Evolutionary conservation across 2,329 filamentous ascomycete genomes (phyloP).

Genomic region (Phialemonium atrogriseum): DNA sequence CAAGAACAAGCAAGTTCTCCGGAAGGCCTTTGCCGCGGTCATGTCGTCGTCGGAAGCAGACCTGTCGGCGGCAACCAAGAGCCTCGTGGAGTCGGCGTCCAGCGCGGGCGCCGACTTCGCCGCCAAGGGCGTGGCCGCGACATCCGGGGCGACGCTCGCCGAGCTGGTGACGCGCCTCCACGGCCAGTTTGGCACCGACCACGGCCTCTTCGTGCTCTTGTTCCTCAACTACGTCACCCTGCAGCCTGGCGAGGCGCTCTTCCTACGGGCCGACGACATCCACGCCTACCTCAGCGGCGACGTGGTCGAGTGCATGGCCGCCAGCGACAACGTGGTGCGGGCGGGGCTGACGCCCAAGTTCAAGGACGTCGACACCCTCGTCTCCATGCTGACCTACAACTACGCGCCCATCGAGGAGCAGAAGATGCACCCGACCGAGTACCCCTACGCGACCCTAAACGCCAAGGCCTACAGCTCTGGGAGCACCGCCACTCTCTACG

Average conservation of each 20-base stretch:
- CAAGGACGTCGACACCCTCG: conserved; percentile 87
- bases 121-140: conserved; percentile 59
- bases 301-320: conserved; percentile 98
- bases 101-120: conserved; percentile 66
- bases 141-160: conserved; percentile 60
- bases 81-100: conserved; percentile 64
- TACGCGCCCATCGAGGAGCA: conserved; percentile 93
- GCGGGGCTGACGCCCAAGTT: conserved; percentile 98
- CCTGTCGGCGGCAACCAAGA: conserved; percentile 54
- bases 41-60: conserved; percentile 68
- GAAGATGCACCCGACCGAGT: conserved; percentile 81
- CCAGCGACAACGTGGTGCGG: conserved; percentile 96
- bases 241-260: conserved; percentile 85
- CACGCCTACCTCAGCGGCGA: conserved; percentile 91
- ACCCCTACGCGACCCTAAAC: conserved; percentile 79
- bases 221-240: conserved; percentile 94
- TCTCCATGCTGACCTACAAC: conserved; percentile 87
- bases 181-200: conserved; percentile 77
- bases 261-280: conserved; percentile 92
- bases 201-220: conserved; percentile 91
- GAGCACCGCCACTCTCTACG: conserved; percentile 69
- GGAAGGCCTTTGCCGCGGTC: conserved; percentile 65
- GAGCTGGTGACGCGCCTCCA: conserved; percentile 72
- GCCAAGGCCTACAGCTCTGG: conserved; percentile 70
- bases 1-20: conserved; percentile 71